These are phyloP conservation scores for Penicillium thymicola DNA, from an alignment of 2,329 filamentous ascomycete genomes.

Conservation along the genomic window DNA sequence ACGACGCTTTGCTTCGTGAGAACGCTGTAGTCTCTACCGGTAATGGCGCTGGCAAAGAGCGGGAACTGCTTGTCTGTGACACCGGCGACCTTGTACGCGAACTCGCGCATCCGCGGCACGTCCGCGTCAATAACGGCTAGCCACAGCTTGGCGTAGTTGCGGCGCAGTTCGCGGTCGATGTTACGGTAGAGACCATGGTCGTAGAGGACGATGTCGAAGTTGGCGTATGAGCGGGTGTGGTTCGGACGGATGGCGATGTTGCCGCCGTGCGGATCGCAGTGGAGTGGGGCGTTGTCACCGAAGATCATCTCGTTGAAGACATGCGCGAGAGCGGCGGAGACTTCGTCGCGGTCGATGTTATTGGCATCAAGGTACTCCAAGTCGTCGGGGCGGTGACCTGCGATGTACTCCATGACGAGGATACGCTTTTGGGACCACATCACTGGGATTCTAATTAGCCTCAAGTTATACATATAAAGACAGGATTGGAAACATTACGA, in stretches of 20 bases:
- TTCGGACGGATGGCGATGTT: constrained; percentile 92
- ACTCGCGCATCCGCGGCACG: constrained; percentile 78
- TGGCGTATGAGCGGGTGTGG: constrained; percentile 57
- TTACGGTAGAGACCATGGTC: constrained; percentile 96
- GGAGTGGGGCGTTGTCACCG: constrained; percentile 77
- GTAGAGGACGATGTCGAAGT: constrained; percentile 95
- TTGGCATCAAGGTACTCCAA: constrained; percentile 80
- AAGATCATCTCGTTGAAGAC: constrained; percentile 99
- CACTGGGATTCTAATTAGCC: constrained; percentile 49
- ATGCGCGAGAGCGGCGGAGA: constrained; percentile 81
- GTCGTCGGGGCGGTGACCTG: constrained; percentile 83
- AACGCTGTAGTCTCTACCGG: constrained; percentile 82
- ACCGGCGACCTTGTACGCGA: constrained; percentile 83
- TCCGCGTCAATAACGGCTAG: constrained; percentile 91
- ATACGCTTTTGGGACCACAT: constrained; percentile 87
- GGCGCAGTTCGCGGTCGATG: constrained; percentile 72
- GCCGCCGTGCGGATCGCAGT: constrained; percentile 95
- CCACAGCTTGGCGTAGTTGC: constrained; percentile 96
- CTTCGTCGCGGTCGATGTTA: constrained; percentile 89
- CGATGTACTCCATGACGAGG: constrained; percentile 90
- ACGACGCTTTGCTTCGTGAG: constrained; percentile 58
- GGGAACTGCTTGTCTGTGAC: constrained; percentile 88
- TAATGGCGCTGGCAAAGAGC: constrained; percentile 93
- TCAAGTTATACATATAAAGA: too few species aligned
- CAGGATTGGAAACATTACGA: not conserved